Evolutionary conservation across 176 grass and related monocot genomes (phyloP).

Genomic region (Bolboschoenus planiculmis): DNA sequence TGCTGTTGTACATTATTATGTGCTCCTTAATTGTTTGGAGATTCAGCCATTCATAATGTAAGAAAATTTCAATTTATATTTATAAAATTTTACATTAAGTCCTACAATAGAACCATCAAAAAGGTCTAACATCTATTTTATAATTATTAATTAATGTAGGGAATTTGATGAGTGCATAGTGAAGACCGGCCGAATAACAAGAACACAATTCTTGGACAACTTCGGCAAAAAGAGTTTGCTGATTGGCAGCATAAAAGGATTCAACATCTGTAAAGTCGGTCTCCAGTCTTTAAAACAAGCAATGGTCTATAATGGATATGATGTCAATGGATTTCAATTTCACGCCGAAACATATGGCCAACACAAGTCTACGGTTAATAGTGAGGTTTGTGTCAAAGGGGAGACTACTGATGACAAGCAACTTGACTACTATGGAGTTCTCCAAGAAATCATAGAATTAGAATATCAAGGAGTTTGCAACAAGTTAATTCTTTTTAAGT

Average conservation of each 20-base stretch:
- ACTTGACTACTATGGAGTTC: slow-evolving; percentile 1
- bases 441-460: slow-evolving; percentile 1
- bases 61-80: neutral
- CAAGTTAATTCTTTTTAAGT: neutral
- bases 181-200: too few species aligned
- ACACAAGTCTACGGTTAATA: neutral
- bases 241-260: neutral
- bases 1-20: neutral
- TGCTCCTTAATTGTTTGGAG: slow-evolving; percentile 18
- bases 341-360: neutral
- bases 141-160: too few species aligned
- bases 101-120: too few species aligned
- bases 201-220: neutral
- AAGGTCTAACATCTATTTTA: neutral
- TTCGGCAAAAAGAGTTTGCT: neutral
- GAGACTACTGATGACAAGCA: neutral
- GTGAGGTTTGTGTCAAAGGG: neutral
- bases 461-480: neutral
- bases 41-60: slow-evolving; percentile 1
- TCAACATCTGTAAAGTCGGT: too few species aligned
- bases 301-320: neutral
- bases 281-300: neutral
- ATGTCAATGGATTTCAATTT: neutral
- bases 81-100: too few species aligned
- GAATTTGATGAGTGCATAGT: too few species aligned